Evolutionary conservation across 2,329 filamentous ascomycete genomes (phyloP).

Genomic region (Hypoxylon sp.): DNA sequence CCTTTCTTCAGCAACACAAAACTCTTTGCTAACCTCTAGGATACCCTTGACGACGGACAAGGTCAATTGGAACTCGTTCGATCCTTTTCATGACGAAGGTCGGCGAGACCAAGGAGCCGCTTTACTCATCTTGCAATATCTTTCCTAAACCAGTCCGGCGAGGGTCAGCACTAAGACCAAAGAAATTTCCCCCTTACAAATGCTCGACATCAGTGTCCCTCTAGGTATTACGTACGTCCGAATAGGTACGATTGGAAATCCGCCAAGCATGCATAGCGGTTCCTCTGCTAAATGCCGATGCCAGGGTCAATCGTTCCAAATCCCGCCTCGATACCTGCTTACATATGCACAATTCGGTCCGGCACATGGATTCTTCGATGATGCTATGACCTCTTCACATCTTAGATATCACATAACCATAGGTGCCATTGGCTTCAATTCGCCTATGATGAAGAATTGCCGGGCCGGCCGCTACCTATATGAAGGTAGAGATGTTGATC

Average conservation of each 20-base stretch:
- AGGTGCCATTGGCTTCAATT: slow-evolving; percentile 1
- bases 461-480: background rate
- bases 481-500: background rate
- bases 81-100: background rate
- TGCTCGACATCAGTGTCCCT: background rate
- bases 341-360: background rate
- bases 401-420: too few relatives aligned
- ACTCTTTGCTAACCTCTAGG: background rate
- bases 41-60: background rate
- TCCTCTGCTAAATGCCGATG: slow-evolving; percentile 5
- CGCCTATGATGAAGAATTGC: background rate
- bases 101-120: background rate
- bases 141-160: background rate
- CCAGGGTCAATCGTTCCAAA: background rate
- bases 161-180: slow-evolving; percentile 10
- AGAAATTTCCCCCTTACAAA: background rate
- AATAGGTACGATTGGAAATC: background rate
- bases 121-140: background rate
- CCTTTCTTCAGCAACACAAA: background rate
- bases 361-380: slow-evolving; percentile 7
- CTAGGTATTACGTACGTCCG: background rate
- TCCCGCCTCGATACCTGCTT: background rate
- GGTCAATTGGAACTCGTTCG: background rate
- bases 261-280: slow-evolving; percentile 2
- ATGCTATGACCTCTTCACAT: slow-evolving; percentile 6